Percentiles rank a stretch among this genome's conserved stretches.
Evolutionary conservation across 1,284 basidiomycete species (phyloP).

Genomic region (Leccinum proximum): DNA sequence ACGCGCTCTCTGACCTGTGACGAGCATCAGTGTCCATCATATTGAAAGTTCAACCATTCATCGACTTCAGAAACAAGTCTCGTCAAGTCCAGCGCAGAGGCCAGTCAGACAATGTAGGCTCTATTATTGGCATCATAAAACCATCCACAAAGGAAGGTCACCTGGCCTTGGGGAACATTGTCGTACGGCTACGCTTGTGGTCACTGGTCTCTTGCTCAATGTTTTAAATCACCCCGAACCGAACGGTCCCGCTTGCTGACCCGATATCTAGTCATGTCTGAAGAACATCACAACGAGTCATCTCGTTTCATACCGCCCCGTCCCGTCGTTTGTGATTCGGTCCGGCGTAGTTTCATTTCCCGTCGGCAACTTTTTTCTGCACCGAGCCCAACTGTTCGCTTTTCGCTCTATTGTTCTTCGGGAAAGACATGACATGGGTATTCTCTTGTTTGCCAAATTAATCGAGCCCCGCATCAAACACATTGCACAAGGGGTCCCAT

Average conservation of each 20-base stretch:
- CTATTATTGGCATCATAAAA: background rate
- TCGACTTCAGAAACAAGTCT: slow-evolving; percentile 6
- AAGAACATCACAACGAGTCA: background rate
- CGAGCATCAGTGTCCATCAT: background rate
- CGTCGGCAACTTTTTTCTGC: background rate
- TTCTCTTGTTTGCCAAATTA: background rate
- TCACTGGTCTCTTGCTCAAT: background rate
- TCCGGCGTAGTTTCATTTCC: background rate
- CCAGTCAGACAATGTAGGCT: slow-evolving; percentile 10
- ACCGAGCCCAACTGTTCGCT: background rate
- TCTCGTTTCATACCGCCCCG: background rate
- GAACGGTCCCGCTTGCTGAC: background rate
- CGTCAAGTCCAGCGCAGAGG: slow-evolving; percentile 3
- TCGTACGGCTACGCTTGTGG: background rate
- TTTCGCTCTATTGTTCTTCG: background rate
- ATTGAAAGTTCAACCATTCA: background rate
- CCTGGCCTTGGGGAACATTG: background rate
- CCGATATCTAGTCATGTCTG: background rate
- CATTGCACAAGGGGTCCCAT: background rate
- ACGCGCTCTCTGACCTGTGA: background rate
- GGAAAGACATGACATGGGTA: background rate
- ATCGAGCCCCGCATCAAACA: background rate
- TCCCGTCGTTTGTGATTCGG: background rate
- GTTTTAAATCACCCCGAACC: background rate
- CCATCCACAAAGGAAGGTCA: background rate